Conservation (phyloP, 225 moss, liverwort and hornwort species). For the Polytrichum commune region DNA sequence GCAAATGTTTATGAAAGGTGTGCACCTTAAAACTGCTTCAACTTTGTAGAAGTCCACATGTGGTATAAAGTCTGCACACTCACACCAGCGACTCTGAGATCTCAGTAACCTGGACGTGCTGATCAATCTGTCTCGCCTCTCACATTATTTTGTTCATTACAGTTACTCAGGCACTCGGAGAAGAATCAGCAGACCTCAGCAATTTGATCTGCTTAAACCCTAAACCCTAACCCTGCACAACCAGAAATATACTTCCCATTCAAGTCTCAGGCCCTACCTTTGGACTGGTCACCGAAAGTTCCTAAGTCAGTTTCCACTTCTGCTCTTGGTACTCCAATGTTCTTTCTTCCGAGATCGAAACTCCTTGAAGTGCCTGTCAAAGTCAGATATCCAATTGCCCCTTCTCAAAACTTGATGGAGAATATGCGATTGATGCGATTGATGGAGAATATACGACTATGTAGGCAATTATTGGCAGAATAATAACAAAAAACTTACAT, state of each 20-base stretch:
- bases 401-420: not conserved
- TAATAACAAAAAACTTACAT: not conserved
- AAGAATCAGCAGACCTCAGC: not conserved
- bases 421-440: too few species aligned
- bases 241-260: not conserved
- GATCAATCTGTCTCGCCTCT: conserved; percentile 1
- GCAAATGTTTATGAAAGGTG: not conserved
- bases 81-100: not conserved
- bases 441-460: too few species aligned
- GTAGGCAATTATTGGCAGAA: not conserved
- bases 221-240: not conserved
- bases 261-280: conserved; percentile 17
- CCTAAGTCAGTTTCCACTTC: conserved; percentile 21
- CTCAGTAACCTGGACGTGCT: conserved; percentile 4
- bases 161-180: not conserved
- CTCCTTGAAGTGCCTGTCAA: conserved; percentile 5
- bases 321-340: conserved; percentile 19
- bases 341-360: conserved; percentile 21
- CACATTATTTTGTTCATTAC: not conserved
- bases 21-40: conserved; percentile 73
- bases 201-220: not conserved
- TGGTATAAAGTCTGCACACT: conserved; percentile 44
- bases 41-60: conserved; percentile 78
- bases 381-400: not conserved
- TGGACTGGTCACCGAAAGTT: conserved; percentile 16